Conservation (phyloP, 768 basidiomycete genomes). For the Hygrophoropsis aurantiaca region DNA sequence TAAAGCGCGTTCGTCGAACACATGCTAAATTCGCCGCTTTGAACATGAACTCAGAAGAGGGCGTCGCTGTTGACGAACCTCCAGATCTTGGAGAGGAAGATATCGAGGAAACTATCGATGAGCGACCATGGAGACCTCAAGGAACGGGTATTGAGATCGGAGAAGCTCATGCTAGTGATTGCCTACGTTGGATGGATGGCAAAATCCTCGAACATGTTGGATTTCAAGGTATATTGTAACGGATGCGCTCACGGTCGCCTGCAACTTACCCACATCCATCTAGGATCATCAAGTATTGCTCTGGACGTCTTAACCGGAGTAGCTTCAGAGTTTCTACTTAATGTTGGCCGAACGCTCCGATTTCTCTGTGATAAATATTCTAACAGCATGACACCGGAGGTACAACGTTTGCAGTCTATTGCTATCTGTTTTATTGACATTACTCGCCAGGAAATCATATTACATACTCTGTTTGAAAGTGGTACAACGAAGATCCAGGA, state of each 20-base stretch:
- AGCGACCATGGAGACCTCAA: conserved; percentile 52
- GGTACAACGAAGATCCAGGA: conserved; percentile 76
- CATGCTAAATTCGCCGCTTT: conserved; percentile 71
- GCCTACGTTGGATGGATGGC: conserved; percentile 66
- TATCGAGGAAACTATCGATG: conserved; percentile 43
- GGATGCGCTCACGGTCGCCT: not conserved
- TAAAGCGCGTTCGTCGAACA: conserved; percentile 70
- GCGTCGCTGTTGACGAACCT: conserved; percentile 33
- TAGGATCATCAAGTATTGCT: conserved; percentile 74
- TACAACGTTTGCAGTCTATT: conserved; percentile 30
- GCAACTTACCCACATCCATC: not conserved
- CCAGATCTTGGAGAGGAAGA: conserved; percentile 32
- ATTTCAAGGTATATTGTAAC: conserved; percentile 74
- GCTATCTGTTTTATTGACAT: conserved; percentile 6
- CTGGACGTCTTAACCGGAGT: conserved; percentile 78
- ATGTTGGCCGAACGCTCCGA: conserved; percentile 84
- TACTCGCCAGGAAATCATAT: conserved; percentile 78
- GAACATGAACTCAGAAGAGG: conserved; percentile 33
- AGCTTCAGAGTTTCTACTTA: conserved; percentile 76
- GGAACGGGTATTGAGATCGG: conserved; percentile 54
- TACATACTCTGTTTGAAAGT: conserved; percentile 89
- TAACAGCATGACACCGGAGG: conserved; percentile 82
- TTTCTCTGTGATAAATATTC: conserved; percentile 81
- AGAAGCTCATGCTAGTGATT: conserved; percentile 57
- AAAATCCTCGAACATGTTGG: conserved; percentile 89